Base-by-base conservation (phyloP, 345 rosid species). In the Punica granatum region DNA sequence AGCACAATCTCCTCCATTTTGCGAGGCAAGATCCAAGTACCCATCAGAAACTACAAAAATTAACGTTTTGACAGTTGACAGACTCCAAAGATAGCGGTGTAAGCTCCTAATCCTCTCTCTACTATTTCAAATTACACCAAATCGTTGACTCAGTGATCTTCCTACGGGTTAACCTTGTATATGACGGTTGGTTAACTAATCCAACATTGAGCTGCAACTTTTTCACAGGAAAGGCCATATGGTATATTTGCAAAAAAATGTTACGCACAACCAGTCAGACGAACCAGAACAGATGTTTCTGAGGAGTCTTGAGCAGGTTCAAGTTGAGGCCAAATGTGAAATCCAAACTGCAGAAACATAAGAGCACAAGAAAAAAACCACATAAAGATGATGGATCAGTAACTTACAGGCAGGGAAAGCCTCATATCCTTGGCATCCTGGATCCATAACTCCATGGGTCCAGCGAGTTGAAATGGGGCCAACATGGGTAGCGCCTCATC, bases 391-490 rank as follows among this genome's bases (percentile, higher is more conserved):
- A 37, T n/a, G 31, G 28, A 39, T 46, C 73, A 75, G 48, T 21
- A 2, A 42, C 72, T 30, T 74, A 87, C 97, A 2, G 98, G 97
- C 58, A 93, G 76, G 0, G 94, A 88, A 60, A 93, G 67, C 15
- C 98, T 86, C 87, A 93, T 86, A 74, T 93, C 80, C 65, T 84
- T 76, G 30, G 97, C 99, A 70, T 94, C 97, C 73, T 88, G 97
- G 69, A 94, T 86, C 99, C 97, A 94, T 61, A 94, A 70, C 78
- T 91, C 97, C 92, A 94, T 88, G 4, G 98, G 98, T 25, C 97
- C 98, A 58, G 96, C 92, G 66, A 93, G 86, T 82, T 90, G 98
- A 65, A 93, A 93, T 12, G 97, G 97, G 66, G 92, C 90, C 64
- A 93, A 74, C 72, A 88, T 90, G 48, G 94, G 96, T 63, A 85